Evolutionary conservation across 306 rosid genomes (phyloP).

Genomic region (Glycine soja): DNA sequence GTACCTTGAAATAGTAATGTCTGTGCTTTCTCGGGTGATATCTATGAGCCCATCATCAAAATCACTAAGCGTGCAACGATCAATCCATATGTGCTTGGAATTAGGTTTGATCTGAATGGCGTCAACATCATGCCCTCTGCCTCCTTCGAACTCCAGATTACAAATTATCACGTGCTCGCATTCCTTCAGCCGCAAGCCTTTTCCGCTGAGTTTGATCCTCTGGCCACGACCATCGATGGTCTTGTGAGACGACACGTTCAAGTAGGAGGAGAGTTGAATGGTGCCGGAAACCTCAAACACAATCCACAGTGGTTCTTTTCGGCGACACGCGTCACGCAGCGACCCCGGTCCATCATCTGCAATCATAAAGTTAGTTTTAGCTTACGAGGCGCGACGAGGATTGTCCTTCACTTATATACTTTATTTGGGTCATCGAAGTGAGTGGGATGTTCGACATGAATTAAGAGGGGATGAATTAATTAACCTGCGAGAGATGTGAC

Average conservation of each 20-base stretch:
- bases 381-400: no score
- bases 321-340: constrained; percentile 78
- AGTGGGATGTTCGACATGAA: background rate
- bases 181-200: constrained; percentile 87
- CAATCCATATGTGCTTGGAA: constrained; percentile 95
- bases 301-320: constrained; percentile 90
- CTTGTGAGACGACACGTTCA: constrained; percentile 80
- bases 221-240: constrained; percentile 92
- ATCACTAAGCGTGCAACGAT: constrained; percentile 82
- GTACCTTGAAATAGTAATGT: constrained; percentile 89
- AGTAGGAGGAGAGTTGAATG: constrained; percentile 70
- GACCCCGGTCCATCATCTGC: constrained; percentile 97
- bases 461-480: background rate
- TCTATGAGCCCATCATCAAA: constrained; percentile 92
- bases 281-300: constrained; percentile 90
- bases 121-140: constrained; percentile 91
- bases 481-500: constrained; percentile 84
- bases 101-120: constrained; percentile 97
- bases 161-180: constrained; percentile 95
- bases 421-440: no score
- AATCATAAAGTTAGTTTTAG: background rate
- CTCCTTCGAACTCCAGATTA: constrained; percentile 93
- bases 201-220: constrained; percentile 79
- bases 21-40: constrained; percentile 84
- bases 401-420: no score